Conservation (phyloP, 75 land plant genomes). For the Chamaecyparis obtusa region DNA sequence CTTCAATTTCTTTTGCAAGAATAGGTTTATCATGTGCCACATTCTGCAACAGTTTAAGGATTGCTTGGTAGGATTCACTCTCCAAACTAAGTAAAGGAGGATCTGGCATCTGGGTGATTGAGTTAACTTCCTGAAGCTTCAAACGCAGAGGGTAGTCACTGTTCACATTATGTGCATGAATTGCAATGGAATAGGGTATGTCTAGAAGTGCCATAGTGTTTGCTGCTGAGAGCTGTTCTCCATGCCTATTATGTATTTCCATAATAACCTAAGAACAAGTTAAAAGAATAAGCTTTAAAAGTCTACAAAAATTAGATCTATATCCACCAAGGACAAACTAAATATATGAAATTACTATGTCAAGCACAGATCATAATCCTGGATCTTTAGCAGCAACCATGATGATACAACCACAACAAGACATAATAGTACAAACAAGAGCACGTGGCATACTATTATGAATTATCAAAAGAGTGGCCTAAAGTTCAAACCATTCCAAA, state of each 20-base stretch:
- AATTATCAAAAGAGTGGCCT: neutral
- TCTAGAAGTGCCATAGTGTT: constrained; percentile 37
- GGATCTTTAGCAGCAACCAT: neutral
- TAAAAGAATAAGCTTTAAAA: constrained; percentile 4
- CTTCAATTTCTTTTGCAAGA: constrained; percentile 24
- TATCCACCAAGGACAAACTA: neutral
- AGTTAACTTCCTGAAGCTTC: constrained; percentile 47
- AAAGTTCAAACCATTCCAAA: neutral
- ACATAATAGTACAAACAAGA: neutral
- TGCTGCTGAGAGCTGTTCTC: constrained; percentile 28
- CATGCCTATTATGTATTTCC: constrained; percentile 43
- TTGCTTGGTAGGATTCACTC: constrained; percentile 59
- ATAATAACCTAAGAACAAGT: constrained; percentile 39
- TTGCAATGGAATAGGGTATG: constrained; percentile 36
- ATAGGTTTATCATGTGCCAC: constrained; percentile 29
- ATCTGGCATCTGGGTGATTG: constrained; percentile 49
- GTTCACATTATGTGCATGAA: constrained; percentile 52
- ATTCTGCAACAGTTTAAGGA: constrained; percentile 56
- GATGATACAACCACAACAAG: neutral
- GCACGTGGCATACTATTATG: neutral
- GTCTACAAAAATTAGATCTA: neutral
- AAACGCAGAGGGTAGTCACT: constrained; percentile 30
- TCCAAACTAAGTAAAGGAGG: constrained; percentile 73
- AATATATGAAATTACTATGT: neutral
- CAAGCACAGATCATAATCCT: neutral